Evolutionary conservation across 129 eudicot genomes (phyloP), one percentile per base, ranked within the genome.

Genomic region (Pulicaria dysenterica): DNA sequence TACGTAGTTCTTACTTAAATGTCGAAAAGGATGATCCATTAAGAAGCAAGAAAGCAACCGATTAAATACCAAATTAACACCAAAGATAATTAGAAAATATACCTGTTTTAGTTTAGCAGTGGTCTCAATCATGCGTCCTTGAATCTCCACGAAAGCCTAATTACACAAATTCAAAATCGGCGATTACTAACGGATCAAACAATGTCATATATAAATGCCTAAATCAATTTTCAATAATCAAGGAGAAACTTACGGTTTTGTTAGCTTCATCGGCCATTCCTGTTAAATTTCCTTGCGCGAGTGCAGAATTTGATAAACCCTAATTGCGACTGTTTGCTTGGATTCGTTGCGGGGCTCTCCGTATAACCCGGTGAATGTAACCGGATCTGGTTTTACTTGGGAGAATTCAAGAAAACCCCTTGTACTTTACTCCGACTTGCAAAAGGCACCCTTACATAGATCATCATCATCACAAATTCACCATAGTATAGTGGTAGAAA

Each of bases 61-160:
- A 24, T 24, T 24, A 24, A 24, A 24, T 24, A 24, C 31, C 12
- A 16, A 37, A 15, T 13, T 9, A 51, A 5, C 50, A n/a, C 4
- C 19, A 31, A 47, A 13, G 34, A 55, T 11, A 3, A 53, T 14
- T 11, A 37, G 13, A 63, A 56, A 45, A 63, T 40, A 73, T 43
- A 89, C 98, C 92, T 92, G 98, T 72, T 92, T 92, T 79, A 92
- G 69, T 54, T 89, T 92, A 45, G 83, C 98, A 45, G 96, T 87
- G 15, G 90, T 87, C 39, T 92, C 98, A 58, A 92, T 84, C 98
- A 92, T 81, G 64, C 98, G 95, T 74, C 88, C 87, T 81, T 89
- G 96, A 79, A 92, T 89, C 88, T 92, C 98, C 34, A 89, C 53
- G 82, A 92, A 92, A 50, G 98, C 96, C 98, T 89, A 48, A 9